Evolutionary conservation across 257 asterid species (phyloP).

Genomic region (Prunella vulgaris): DNA sequence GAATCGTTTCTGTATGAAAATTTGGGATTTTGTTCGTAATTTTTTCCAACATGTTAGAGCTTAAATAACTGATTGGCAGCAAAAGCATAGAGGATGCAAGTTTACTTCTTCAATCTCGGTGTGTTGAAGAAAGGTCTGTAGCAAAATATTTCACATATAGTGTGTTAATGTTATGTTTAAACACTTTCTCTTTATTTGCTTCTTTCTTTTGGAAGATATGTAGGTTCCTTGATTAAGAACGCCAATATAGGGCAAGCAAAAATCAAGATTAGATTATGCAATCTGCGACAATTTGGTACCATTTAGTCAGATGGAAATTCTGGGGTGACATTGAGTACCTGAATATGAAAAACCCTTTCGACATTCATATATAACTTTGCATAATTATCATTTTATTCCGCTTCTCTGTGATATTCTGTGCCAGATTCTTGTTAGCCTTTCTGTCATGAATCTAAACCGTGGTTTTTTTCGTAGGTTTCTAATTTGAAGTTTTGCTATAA

Average conservation of each 20-base stretch:
- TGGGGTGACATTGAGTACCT: neutral
- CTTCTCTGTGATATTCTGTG: neutral
- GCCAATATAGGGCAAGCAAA: neutral
- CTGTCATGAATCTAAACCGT: neutral
- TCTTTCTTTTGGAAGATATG: neutral
- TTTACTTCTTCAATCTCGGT: neutral
- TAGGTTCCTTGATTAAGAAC: neutral
- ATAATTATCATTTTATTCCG: too few species aligned
- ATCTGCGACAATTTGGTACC: neutral
- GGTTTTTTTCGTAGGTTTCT: neutral
- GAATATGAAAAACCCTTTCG: neutral
- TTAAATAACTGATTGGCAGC: neutral
- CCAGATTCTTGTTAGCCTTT: neutral
- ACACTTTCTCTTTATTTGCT: neutral
- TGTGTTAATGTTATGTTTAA: too few species aligned
- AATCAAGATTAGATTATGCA: neutral
- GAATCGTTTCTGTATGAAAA: neutral
- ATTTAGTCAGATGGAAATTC: too few species aligned
- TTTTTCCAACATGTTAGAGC: neutral
- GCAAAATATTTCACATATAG: neutral
- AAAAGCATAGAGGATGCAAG: neutral
- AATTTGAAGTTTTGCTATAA: neutral
- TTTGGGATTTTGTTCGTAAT: neutral
- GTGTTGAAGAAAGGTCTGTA: neutral
- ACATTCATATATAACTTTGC: neutral